phyloP scores from a whole-genome alignment of 2,329 filamentous ascomycete species.

The Sphaerulina vaccinii region DNA sequence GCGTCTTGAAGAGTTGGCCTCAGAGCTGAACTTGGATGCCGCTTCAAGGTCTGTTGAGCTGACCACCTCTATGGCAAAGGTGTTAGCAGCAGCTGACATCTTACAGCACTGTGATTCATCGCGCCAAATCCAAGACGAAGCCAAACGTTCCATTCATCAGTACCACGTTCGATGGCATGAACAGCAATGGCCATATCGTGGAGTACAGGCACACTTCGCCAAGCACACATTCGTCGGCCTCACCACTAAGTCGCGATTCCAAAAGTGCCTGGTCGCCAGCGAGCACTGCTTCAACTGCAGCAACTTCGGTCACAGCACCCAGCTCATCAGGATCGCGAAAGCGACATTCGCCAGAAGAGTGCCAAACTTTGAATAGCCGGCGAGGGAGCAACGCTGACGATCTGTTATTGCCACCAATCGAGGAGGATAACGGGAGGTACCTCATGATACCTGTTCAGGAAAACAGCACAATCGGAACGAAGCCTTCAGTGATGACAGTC shows the following conservation, averaged over 20 bases:
- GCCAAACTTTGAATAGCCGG: conserved; percentile 27
- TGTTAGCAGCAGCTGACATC: neutral
- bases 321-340: conserved; percentile 30
- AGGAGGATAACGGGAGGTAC: conserved; percentile 33
- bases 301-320: conserved; percentile 36
- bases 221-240: conserved; percentile 21
- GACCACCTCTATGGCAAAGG: neutral
- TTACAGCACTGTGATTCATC: conserved; percentile 31
- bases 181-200: conserved; percentile 11
- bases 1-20: conserved; percentile 23
- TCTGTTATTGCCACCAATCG: conserved; percentile 33
- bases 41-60: conserved; percentile 3
- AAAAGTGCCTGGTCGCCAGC: conserved; percentile 31
- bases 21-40: conserved; percentile 25
- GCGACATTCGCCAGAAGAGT: conserved; percentile 31
- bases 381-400: conserved; percentile 28
- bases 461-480: conserved; percentile 22
- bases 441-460: conserved; percentile 37
- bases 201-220: conserved; percentile 20
- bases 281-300: conserved; percentile 36
- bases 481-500: conserved; percentile 58
- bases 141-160: conserved; percentile 31
- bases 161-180: conserved; percentile 22
- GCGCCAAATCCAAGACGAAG: conserved; percentile 22
- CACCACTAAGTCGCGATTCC: conserved; percentile 13